Conservation (phyloP, 352 stramenopile genomes). For the Pythium folliculosum region DNA sequence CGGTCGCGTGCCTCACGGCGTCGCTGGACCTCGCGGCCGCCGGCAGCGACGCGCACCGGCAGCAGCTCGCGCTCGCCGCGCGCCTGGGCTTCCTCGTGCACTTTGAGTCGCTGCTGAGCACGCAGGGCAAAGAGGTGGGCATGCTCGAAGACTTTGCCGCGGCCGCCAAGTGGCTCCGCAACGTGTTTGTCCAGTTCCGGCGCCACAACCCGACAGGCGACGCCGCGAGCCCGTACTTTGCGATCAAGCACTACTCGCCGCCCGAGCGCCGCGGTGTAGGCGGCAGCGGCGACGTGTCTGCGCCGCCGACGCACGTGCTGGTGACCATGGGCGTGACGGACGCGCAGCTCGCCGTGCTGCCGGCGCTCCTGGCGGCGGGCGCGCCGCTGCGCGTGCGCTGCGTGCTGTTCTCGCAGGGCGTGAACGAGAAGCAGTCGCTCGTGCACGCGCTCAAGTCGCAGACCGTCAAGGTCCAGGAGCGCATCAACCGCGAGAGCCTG, state of each 20-base stretch:
- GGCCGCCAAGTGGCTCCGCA: conserved; percentile 77
- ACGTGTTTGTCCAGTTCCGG: conserved; percentile 78
- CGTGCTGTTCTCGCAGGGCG: conserved; percentile 79
- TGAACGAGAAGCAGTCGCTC: conserved; percentile 87
- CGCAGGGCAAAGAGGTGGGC: conserved; percentile 93
- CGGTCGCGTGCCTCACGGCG: conserved; percentile 62
- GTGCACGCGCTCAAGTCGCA: conserved; percentile 77
- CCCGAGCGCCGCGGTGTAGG: conserved; percentile 31
- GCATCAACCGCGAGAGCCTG: conserved; percentile 83
- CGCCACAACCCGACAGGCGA: conserved; percentile 34
- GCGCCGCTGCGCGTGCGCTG: conserved; percentile 58
- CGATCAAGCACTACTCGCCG: conserved; percentile 58
- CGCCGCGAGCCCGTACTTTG: conserved; percentile 49
- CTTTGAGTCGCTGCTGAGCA: conserved; percentile 87
- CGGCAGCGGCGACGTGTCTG: conserved; percentile 18
- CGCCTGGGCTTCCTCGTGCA: conserved; percentile 73
- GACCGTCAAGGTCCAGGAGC: conserved; percentile 75
- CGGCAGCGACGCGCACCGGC: conserved; percentile 58
- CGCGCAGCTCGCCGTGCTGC: conserved; percentile 54
- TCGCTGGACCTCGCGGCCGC: conserved; percentile 63
- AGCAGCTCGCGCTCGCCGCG: conserved; percentile 56
- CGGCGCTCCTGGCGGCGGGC: conserved; percentile 42
- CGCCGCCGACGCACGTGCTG: conserved; percentile 36
- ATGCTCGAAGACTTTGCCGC: conserved; percentile 94
- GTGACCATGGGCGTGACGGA: conserved; percentile 69